Conservation (phyloP, 352 stramenopile species). For the Phytophthora hybrid region DNA sequence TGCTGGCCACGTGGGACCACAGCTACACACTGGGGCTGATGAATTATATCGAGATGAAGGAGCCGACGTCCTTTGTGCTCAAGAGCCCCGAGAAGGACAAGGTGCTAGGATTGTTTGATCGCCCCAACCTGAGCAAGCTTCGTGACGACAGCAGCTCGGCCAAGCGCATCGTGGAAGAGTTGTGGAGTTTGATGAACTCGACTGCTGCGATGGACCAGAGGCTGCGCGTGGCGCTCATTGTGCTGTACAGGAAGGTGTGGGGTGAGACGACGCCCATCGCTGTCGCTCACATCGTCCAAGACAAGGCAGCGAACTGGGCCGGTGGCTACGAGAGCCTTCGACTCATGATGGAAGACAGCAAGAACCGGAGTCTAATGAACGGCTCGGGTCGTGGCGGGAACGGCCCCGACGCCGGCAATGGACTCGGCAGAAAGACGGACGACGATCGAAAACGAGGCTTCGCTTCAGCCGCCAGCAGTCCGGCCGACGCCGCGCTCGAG, state of each 20-base stretch:
- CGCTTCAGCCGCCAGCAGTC: slow-evolving; percentile 31
- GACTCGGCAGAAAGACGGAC: slow-evolving; percentile 33
- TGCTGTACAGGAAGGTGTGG: slow-evolving; percentile 85
- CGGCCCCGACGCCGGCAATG: slow-evolving; percentile 24
- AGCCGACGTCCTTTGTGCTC: slow-evolving; percentile 77
- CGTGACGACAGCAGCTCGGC: slow-evolving; percentile 82
- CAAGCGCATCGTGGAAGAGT: slow-evolving; percentile 65
- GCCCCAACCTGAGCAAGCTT: slow-evolving; percentile 67
- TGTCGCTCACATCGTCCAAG: slow-evolving; percentile 83
- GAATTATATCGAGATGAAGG: slow-evolving; percentile 82
- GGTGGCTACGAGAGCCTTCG: slow-evolving; percentile 85
- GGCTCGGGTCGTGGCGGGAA: slow-evolving; percentile 28
- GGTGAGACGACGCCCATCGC: slow-evolving; percentile 84
- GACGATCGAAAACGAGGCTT: slow-evolving; percentile 54
- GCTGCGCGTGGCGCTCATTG: slow-evolving; percentile 76
- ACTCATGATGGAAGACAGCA: slow-evolving; percentile 88
- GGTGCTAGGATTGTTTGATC: slow-evolving; percentile 65
- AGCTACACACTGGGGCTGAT: slow-evolving; percentile 81
- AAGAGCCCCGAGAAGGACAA: slow-evolving; percentile 82
- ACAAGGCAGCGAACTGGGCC: slow-evolving; percentile 81
- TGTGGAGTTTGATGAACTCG: slow-evolving; percentile 85
- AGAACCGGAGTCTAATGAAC: slow-evolving; percentile 59
- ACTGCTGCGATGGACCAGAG: slow-evolving; percentile 69
- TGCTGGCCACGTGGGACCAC: slow-evolving; percentile 85
- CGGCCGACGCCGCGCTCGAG: slow-evolving; percentile 61